Base-by-base conservation (phyloP, 2,329 filamentous ascomycete species). In the Fusarium bulbicola region DNA sequence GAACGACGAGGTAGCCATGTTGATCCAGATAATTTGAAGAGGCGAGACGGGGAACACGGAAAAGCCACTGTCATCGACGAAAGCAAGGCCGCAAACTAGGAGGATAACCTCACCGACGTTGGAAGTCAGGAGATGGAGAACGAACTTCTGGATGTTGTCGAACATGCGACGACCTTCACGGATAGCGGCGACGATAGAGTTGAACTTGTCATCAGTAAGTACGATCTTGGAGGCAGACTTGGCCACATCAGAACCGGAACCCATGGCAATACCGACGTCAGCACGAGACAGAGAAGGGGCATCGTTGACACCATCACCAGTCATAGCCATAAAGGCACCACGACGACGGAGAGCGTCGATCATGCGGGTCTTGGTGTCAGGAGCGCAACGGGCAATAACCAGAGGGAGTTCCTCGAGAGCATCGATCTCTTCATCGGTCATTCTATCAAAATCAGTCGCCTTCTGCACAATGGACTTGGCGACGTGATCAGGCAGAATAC, bases 11-110 rank as follows among this genome's bases (percentile, higher is more conserved):
- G 95, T 97, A 62, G 96, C 89, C 92, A 97, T 95, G 82, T 97
- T 97, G 81, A 97, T 94, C 94, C 94, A 97, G 66, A 97, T 88
- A 71, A 97, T 95, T 77, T 97, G 92, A 16, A 97, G 90, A 1
- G 95, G 94, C 0, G 93, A 91, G 49, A 97, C 89, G 9, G 94
- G 95, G 81, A 97, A 97, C 15, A 97, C 94, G 1, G 94, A 96
- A 68, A 93, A 87, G 14, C 89, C 87, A 15, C 86, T 84, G 6
- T 82, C 74, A 78, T 97, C 95, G 77, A 94, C 92, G 84, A 97
- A 97, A 0, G 87, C 92, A 8, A 97, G 89, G 59, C 95, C 95
- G 43, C 94, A 91, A 32, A 97, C 90, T 21, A 97, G 86, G 2
- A 94, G 91, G 70, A 93, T 91, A 13, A 95, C 95, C 79, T 97